Evolutionary conservation across 2,329 filamentous ascomycete genomes (phyloP).

Genomic region (Ophiocordyceps robertsii): DNA sequence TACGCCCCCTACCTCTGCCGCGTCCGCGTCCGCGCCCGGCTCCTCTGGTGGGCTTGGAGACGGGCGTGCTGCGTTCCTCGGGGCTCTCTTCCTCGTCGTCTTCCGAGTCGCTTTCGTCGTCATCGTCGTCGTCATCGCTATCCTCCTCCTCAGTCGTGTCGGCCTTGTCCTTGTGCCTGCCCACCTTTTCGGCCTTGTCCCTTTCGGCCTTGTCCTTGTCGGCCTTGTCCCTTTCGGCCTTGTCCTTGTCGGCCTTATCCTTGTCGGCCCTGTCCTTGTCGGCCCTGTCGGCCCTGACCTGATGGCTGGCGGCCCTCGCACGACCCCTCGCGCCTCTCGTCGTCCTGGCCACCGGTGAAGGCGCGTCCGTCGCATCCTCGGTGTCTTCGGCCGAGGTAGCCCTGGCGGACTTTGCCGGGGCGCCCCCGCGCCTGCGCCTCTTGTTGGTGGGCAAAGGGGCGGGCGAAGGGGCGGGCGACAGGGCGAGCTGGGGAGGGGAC

Average conservation of each 20-base stretch:
- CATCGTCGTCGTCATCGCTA: conserved; percentile 23
- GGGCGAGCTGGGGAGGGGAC: conserved; percentile 31
- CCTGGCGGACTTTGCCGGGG: conserved; percentile 14
- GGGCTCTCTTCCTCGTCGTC: conserved; percentile 20
- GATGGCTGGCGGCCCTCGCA: conserved; percentile 28
- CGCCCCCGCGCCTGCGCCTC: conserved; percentile 32
- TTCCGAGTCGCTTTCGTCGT: conserved; percentile 18
- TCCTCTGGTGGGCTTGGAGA: conserved; percentile 21
- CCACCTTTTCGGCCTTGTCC: no score
- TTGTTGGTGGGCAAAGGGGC: conserved; percentile 17
- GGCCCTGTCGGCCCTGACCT: conserved; percentile 15
- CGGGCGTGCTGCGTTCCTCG: conserved; percentile 23
- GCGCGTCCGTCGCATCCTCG: conserved; percentile 28
- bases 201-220: conserved; percentile 1
- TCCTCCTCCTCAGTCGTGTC: conserved; percentile 20
- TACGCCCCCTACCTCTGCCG: conserved; percentile 18
- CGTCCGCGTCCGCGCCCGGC: conserved; percentile 19
- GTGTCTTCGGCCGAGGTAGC: conserved; percentile 34
- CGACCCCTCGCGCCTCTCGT: conserved; percentile 29
- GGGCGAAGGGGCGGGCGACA: conserved; percentile 18
- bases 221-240: conserved; percentile 17
- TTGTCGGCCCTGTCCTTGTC: conserved; percentile 1
- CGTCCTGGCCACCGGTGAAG: conserved; percentile 20
- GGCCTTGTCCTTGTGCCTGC: conserved; percentile 12
- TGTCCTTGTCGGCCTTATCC: conserved; percentile 13